Conservation (phyloP, 2,329 filamentous ascomycete species). For the Diplocarpon mali region DNA sequence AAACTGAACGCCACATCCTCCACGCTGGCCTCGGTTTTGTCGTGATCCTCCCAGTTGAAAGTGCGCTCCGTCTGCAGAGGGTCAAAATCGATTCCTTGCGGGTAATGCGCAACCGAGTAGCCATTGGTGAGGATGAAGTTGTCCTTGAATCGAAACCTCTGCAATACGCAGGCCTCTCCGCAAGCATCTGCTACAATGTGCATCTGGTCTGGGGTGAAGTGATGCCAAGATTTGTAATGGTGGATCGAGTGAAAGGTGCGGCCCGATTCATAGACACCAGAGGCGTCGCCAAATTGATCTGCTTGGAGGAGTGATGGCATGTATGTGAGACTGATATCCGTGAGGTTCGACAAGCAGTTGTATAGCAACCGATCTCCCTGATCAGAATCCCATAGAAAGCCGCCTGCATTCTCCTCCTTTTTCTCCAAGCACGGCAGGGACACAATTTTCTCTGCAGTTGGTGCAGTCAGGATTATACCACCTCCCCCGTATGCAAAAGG, state of each 20-base stretch:
- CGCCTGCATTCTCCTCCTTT: conserved; percentile 10
- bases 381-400: conserved; percentile 18
- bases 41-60: conserved; percentile 17
- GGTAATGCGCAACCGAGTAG: conserved; percentile 23
- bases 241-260: conserved; percentile 22
- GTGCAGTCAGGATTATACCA: conserved; percentile 24
- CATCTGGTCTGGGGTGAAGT: conserved; percentile 14
- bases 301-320: conserved; percentile 22
- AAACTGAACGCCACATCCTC: conserved; percentile 26
- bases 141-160: conserved; percentile 25
- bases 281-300: conserved; percentile 25
- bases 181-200: conserved; percentile 25
- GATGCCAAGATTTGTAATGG: conserved; percentile 27
- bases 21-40: conserved; percentile 20
- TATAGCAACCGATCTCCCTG: conserved; percentile 26
- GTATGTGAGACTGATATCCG: conserved; percentile 21
- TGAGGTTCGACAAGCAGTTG: conserved; percentile 23
- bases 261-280: conserved; percentile 27
- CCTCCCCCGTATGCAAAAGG: conserved; percentile 26
- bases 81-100: conserved; percentile 25
- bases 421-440: conserved; percentile 20
- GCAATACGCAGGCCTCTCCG: conserved; percentile 25
- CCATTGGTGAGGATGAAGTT: conserved; percentile 24
- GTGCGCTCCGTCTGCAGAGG: conserved; percentile 22
- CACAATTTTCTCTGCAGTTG: conserved; percentile 16